A percentile compares a stretch with the other conserved stretches of the same genome.
Conservation (phyloP, 2,329 filamentous ascomycete genomes). For the Zasmidium cellare region DNA sequence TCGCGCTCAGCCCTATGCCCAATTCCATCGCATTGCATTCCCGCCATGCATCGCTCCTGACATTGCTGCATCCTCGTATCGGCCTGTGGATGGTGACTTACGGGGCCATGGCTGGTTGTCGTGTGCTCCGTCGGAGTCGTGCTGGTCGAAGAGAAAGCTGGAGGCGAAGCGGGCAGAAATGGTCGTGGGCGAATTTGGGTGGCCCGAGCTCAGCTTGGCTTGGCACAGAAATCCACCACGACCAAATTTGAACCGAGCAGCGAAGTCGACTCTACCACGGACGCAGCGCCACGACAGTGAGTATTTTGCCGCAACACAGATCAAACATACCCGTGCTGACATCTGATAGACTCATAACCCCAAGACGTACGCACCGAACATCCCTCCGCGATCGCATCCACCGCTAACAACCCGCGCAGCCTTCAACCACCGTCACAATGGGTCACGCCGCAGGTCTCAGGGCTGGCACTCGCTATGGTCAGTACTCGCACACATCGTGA, state of each 20-base stretch:
- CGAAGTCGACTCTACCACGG: constrained; percentile 4
- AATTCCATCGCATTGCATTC: constrained; percentile 5
- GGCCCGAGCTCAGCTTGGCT: neutral
- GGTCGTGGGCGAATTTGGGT: neutral
- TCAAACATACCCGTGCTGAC: constrained; percentile 9
- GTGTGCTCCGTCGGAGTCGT: constrained; percentile 9
- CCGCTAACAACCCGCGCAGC: constrained; percentile 25
- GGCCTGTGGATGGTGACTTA: constrained; percentile 17
- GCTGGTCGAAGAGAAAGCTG: neutral
- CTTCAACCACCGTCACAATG: constrained; percentile 45
- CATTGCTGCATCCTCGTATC: constrained; percentile 10
- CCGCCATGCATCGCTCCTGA: neutral
- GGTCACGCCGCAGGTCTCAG: constrained; percentile 54
- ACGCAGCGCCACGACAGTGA: constrained; percentile 12
- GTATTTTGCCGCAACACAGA: neutral
- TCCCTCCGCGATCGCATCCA: neutral
- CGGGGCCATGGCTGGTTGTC: constrained; percentile 28
- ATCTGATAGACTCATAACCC: constrained; percentile 8
- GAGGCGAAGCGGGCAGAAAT: neutral
- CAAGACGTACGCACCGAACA: constrained; percentile 13
- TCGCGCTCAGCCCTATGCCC: neutral
- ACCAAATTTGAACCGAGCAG: neutral
- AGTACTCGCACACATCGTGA: constrained; percentile 21
- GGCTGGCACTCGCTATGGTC: constrained; percentile 44
- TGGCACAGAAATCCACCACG: too few relatives aligned